Percentiles rank a stretch among this genome's conserved stretches.
These are phyloP conservation scores for Pugionium cornutum DNA, from an alignment of 345 rosid species.

Conservation along the genomic window DNA sequence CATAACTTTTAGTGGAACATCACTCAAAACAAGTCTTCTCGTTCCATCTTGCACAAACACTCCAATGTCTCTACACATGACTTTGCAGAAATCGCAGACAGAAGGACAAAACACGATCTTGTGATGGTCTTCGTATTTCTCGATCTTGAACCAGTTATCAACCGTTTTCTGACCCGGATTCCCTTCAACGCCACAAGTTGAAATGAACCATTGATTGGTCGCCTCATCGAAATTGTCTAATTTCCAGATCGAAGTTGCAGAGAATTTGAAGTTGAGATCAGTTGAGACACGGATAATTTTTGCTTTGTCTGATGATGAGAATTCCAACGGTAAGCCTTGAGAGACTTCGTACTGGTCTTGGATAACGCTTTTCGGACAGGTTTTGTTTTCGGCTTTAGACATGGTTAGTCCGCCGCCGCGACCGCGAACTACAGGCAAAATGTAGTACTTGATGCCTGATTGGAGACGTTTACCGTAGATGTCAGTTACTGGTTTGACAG, in stretches of 20 bases:
- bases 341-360: slow-evolving; percentile 36
- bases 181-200: slow-evolving; percentile 58
- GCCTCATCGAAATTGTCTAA: slow-evolving; percentile 45
- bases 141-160: slow-evolving; percentile 68
- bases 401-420: slow-evolving; percentile 39
- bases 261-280: slow-evolving; percentile 50
- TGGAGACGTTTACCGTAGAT: slow-evolving; percentile 17
- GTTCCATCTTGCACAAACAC: slow-evolving; percentile 47
- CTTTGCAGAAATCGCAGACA: slow-evolving; percentile 55
- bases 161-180: slow-evolving; percentile 53
- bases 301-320: slow-evolving; percentile 33
- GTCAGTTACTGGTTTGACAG: slow-evolving; percentile 27
- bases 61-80: slow-evolving; percentile 59
- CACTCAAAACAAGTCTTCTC: slow-evolving; percentile 57
- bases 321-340: slow-evolving; percentile 30
- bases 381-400: slow-evolving; percentile 19
- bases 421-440: slow-evolving; percentile 42
- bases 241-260: slow-evolving; percentile 49
- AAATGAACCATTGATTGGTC: slow-evolving; percentile 45
- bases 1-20: slow-evolving; percentile 52
- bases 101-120: slow-evolving; percentile 69
- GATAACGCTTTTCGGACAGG: slow-evolving; percentile 31
- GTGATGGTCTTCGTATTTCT: slow-evolving; percentile 46
- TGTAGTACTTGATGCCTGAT: slow-evolving; percentile 29
- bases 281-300: slow-evolving; percentile 30